Evolutionary conservation across 768 basidiomycete genomes (phyloP).

Genomic region (Chalciporus piperatus): DNA sequence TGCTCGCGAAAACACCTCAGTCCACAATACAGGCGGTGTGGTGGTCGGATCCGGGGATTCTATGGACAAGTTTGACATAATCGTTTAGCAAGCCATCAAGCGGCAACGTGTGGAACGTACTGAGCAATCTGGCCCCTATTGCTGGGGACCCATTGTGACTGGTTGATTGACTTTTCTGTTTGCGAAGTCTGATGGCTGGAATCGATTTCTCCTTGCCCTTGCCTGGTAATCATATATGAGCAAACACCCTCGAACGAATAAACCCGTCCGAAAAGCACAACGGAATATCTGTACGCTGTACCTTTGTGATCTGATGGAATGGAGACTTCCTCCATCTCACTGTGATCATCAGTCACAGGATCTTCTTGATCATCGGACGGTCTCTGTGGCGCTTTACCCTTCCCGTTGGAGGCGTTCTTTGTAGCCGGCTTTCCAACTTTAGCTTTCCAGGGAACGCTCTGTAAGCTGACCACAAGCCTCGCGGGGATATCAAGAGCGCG

Average conservation of each 20-base stretch:
- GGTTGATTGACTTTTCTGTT: conserved; percentile 49
- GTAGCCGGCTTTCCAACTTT: conserved; percentile 48
- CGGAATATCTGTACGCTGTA: conserved; percentile 6
- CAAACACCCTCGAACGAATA: not conserved
- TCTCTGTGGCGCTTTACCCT: conserved; percentile 30
- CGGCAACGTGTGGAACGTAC: conserved; percentile 16
- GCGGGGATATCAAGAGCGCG: conserved; percentile 84
- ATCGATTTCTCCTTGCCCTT: conserved; percentile 59
- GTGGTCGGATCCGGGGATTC: conserved; percentile 47
- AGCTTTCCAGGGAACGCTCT: conserved; percentile 89
- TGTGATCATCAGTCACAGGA: conserved; percentile 33
- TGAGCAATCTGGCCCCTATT: conserved; percentile 11
- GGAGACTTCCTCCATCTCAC: conserved; percentile 38
- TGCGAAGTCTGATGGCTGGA: conserved; percentile 58
- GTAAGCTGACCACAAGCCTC: conserved; percentile 84
- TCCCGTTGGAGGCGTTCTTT: conserved; percentile 39
- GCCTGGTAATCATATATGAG: conserved; percentile 31
- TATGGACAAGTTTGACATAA: conserved; percentile 22
- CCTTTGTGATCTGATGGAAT: conserved; percentile 35
- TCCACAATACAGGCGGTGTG: conserved; percentile 92
- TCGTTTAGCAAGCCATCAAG: conserved; percentile 18
- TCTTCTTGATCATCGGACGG: conserved; percentile 21
- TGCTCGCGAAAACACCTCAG: conserved; percentile 91
- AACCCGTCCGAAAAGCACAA: not conserved
- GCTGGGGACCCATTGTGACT: conserved; percentile 34